phyloP scores from a whole-genome alignment of 2,329 filamentous ascomycete species.

The Ophiocordyceps camponoti-leonardi region DNA sequence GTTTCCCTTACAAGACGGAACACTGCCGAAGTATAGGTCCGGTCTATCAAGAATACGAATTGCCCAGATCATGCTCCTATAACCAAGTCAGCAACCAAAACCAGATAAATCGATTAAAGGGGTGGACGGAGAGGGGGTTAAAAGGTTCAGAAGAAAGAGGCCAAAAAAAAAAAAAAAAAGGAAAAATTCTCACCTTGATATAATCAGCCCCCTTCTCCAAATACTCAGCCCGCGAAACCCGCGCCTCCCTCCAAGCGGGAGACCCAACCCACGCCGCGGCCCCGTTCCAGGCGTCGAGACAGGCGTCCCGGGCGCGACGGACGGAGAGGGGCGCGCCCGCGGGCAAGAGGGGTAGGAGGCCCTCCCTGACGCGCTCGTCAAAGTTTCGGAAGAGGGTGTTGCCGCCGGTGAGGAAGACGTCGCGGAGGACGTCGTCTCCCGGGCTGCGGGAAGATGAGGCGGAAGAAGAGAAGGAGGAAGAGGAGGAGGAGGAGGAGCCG shows the following conservation, averaged over 20 bases:
- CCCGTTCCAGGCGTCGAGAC: slow-evolving; percentile 85
- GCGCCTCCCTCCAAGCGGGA: slow-evolving; percentile 40
- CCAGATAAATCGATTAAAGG: neutral
- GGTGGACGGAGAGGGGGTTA: slow-evolving; percentile 2
- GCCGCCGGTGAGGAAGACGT: slow-evolving; percentile 91
- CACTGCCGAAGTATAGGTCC: no score
- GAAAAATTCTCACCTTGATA: slow-evolving; percentile 49
- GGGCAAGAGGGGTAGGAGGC: slow-evolving; percentile 57
- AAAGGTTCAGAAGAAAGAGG: no score
- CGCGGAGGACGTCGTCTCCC: slow-evolving; percentile 50
- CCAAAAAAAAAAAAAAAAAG: no score
- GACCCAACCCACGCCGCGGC: slow-evolving; percentile 69
- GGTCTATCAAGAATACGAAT: slow-evolving; percentile 29
- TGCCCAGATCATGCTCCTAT: slow-evolving; percentile 51
- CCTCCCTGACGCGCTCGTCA: slow-evolving; percentile 60
- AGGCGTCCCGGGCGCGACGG: slow-evolving; percentile 55
- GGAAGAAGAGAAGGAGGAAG: no score
- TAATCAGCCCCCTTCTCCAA: slow-evolving; percentile 86
- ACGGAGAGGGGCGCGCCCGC: slow-evolving; percentile 50
- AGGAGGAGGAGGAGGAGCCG: slow-evolving; percentile 24
- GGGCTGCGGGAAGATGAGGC: no score
- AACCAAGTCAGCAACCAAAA: neutral
- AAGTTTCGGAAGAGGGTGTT: slow-evolving; percentile 77
- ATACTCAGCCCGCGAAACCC: slow-evolving; percentile 69
- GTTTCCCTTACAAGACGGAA: no score